A percentile compares a stretch with the other conserved stretches of the same genome.
Conservation (phyloP, 2,329 filamentous ascomycete genomes). For the Pyrenophora tritici-repentis region DNA sequence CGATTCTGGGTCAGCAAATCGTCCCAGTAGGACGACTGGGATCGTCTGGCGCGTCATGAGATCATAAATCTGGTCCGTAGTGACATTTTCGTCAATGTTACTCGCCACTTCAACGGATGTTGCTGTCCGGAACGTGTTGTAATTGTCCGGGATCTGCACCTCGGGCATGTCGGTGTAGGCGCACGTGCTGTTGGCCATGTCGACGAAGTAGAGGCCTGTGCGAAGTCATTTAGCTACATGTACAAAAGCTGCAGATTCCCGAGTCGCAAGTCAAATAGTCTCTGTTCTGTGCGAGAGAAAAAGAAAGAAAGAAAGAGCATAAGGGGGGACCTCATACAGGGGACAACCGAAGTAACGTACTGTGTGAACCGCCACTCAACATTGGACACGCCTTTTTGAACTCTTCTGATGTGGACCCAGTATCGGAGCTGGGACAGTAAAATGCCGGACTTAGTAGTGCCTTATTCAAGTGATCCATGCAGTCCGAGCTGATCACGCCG, state of each 20-base stretch:
- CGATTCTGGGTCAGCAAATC: slow-evolving; percentile 2
- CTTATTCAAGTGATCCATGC: background rate
- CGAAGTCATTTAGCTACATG: background rate
- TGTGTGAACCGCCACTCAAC: slow-evolving; percentile 1
- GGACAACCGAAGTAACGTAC: slow-evolving; percentile 1
- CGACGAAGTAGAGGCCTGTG: background rate
- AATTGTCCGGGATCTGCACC: slow-evolving; percentile 3
- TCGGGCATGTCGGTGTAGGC: slow-evolving; percentile 1
- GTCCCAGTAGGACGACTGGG: slow-evolving; percentile 3
- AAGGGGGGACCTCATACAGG: background rate
- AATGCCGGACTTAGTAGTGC: background rate
- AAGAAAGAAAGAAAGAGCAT: background rate
- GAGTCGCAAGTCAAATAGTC: slow-evolving; percentile 1
- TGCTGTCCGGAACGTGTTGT: slow-evolving; percentile 2
- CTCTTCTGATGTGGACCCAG: slow-evolving; percentile 1
- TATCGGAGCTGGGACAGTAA: slow-evolving; percentile 1
- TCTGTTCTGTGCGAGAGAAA: background rate
- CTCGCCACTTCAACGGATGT: background rate
- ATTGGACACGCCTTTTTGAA: slow-evolving; percentile 1
- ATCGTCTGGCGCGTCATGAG: slow-evolving; percentile 3
- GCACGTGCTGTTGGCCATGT: slow-evolving; percentile 3
- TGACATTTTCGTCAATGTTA: background rate
- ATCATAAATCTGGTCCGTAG: slow-evolving; percentile 1
- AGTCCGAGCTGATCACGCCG: slow-evolving; percentile 1
- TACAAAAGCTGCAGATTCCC: slow-evolving; percentile 2